phyloP scores from a whole-genome alignment of 805 yeast genomes.

The Schwanniomyces vanrijiae region DNA sequence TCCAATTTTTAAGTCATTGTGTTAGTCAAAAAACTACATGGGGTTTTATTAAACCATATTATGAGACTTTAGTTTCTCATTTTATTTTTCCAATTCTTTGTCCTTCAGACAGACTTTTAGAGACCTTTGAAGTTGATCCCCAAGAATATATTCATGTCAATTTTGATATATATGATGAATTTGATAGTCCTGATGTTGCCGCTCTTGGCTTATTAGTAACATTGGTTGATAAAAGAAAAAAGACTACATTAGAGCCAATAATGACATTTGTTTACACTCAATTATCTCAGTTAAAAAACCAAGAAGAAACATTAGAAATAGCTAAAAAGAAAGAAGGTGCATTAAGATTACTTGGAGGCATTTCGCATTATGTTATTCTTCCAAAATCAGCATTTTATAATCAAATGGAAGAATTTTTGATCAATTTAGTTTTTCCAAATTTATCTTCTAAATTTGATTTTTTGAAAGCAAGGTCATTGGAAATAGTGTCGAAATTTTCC shows the following conservation, averaged over 20 bases:
- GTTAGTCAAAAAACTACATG: conserved; percentile 58
- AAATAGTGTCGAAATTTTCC: conserved; percentile 64
- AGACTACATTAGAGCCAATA: conserved; percentile 58
- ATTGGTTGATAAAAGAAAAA: conserved; percentile 66
- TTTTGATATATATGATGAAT: conserved; percentile 55
- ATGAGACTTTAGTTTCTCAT: conserved; percentile 63
- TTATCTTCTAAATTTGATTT: conserved; percentile 62
- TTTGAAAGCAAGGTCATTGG: conserved; percentile 73
- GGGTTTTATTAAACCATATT: conserved; percentile 63
- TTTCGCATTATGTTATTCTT: conserved; percentile 57
- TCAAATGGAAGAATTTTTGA: conserved; percentile 71
- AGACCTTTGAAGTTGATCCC: conserved; percentile 82
- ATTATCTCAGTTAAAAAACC: conserved; percentile 28
- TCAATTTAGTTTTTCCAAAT: conserved; percentile 67
- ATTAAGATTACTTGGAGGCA: conserved; percentile 72
- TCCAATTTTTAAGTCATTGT: conserved; percentile 55
- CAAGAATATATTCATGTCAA: conserved; percentile 79
- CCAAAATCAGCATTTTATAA: conserved; percentile 56
- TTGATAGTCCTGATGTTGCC: conserved; percentile 71
- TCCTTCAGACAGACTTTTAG: conserved; percentile 66
- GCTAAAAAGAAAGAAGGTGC: conserved; percentile 74
- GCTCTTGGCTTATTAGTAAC: conserved; percentile 73
- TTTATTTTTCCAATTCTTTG: conserved; percentile 76
- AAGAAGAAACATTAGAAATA: conserved; percentile 43
- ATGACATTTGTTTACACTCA: conserved; percentile 58